phyloP scores from a whole-genome alignment of 2,329 filamentous ascomycete genomes.

The Fusarium sp. region DNA sequence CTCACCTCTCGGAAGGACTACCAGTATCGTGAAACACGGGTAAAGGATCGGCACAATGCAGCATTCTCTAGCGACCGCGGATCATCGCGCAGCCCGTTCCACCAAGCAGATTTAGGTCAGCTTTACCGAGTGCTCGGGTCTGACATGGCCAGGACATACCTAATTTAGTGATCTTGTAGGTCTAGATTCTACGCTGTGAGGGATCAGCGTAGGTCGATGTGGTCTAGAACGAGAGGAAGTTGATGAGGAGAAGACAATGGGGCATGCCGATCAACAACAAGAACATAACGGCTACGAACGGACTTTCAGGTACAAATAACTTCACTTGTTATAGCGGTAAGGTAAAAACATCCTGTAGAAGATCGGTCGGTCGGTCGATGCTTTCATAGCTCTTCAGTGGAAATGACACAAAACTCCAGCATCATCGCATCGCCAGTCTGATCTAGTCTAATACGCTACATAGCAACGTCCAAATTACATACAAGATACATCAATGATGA shows the following conservation, averaged over 20 bases:
- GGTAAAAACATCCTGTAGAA: neutral
- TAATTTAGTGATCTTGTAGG: neutral
- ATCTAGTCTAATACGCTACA: neutral
- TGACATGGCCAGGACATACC: neutral
- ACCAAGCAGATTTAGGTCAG: neutral
- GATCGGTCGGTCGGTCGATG: fast-evolving
- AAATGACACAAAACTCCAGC: fast-evolving
- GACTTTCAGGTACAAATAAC: neutral
- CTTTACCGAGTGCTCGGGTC: neutral
- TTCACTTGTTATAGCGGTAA: neutral
- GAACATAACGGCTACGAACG: neutral
- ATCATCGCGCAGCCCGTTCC: neutral
- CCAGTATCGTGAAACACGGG: neutral
- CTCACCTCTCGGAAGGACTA: neutral
- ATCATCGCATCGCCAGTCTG: neutral
- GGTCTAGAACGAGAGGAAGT: neutral
- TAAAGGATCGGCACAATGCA: neutral
- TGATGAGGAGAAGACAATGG: neutral
- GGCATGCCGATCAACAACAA: neutral
- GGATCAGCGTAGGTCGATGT: neutral
- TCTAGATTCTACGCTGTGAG: neutral
- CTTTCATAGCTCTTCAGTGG: neutral
- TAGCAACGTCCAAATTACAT: neutral
- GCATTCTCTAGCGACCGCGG: neutral
- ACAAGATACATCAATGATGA: neutral